These are phyloP conservation scores for Neodidymelliopsis sp. DNA, from an alignment of 2,329 filamentous ascomycete genomes.

Conservation along the genomic window DNA sequence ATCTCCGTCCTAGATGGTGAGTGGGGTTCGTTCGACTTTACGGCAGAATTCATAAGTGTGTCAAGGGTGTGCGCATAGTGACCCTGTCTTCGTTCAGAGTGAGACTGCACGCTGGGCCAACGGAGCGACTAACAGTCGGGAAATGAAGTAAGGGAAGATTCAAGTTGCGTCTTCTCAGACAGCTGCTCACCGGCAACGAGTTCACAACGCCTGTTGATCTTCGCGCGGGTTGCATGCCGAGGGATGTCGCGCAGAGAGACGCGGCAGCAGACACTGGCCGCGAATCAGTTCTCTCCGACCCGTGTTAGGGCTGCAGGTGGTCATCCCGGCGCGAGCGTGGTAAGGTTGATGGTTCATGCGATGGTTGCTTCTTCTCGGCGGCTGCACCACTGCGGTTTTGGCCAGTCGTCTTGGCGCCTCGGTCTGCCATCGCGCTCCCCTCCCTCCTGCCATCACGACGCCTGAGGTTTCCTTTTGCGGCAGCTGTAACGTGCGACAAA, in stretches of 20 bases:
- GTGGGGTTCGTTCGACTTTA: slow-evolving; percentile 31
- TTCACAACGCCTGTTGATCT: not conserved
- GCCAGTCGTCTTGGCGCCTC: slow-evolving; percentile 28
- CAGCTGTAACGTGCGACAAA: slow-evolving; percentile 20
- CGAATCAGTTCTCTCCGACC: slow-evolving; percentile 18
- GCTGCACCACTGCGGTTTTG: slow-evolving; percentile 24
- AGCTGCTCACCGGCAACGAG: not conserved
- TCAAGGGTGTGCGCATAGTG: not conserved
- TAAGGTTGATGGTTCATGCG: slow-evolving; percentile 11
- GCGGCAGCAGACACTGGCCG: slow-evolving; percentile 17
- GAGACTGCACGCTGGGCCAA: not conserved
- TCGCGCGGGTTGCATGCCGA: slow-evolving; percentile 15
- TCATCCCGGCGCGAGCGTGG: slow-evolving; percentile 10
- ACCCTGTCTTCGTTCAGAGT: not conserved
- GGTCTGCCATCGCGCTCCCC: slow-evolving; percentile 14
- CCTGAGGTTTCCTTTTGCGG: slow-evolving; percentile 18
- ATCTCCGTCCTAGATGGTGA: slow-evolving; percentile 27
- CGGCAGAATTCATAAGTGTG: slow-evolving; percentile 28
- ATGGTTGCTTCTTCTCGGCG: slow-evolving; percentile 33
- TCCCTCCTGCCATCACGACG: slow-evolving; percentile 17
- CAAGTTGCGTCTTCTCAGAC: not conserved
- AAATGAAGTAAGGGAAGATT: slow-evolving; percentile 2
- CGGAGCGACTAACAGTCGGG: not conserved
- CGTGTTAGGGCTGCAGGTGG: slow-evolving; percentile 1
- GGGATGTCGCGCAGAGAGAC: slow-evolving; percentile 20